phyloP scores from a whole-genome alignment of 2,329 filamentous ascomycete species.

The Ophiocordyceps sinensis region DNA sequence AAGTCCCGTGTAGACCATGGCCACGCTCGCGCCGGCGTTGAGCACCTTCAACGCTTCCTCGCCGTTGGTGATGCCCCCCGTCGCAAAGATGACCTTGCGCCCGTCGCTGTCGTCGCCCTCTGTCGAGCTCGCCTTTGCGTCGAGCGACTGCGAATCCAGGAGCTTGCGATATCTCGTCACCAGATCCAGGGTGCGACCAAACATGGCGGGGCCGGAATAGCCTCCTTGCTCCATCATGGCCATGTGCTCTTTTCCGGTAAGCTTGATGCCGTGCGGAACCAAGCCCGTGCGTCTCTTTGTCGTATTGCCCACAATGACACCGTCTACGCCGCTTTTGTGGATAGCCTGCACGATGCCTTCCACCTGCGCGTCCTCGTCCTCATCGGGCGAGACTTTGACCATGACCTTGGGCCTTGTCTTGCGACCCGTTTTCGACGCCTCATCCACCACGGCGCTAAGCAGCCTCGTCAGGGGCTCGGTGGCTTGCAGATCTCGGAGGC shows the following conservation, averaged over 20 bases:
- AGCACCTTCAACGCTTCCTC: slow-evolving; percentile 69
- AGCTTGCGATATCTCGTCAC: slow-evolving; percentile 65
- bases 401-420: slow-evolving; percentile 60
- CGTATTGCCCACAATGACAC: slow-evolving; percentile 94
- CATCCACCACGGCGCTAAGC: slow-evolving; percentile 66
- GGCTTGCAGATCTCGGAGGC: slow-evolving; percentile 74
- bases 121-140: slow-evolving; percentile 11
- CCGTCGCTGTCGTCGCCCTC: slow-evolving; percentile 24
- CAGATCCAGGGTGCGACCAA: slow-evolving; percentile 61
- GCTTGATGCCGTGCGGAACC: slow-evolving; percentile 48
- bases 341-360: slow-evolving; percentile 80
- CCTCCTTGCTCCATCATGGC: slow-evolving; percentile 68
- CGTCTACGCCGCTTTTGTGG: slow-evolving; percentile 73
- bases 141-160: slow-evolving; percentile 36
- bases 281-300: slow-evolving; percentile 69
- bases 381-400: slow-evolving; percentile 96
- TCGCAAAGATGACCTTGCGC: slow-evolving; percentile 80
- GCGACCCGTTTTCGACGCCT: slow-evolving; percentile 54
- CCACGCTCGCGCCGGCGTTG: slow-evolving; percentile 78
- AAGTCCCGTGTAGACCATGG: slow-evolving; percentile 76
- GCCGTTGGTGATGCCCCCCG: slow-evolving; percentile 82
- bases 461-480: slow-evolving; percentile 70
- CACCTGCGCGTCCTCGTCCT: slow-evolving; percentile 74
- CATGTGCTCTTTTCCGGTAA: slow-evolving; percentile 51
- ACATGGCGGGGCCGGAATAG: slow-evolving; percentile 83